phyloP scores from a whole-genome alignment of 768 basidiomycete genomes.

The Dacryopinax primogenitus region DNA sequence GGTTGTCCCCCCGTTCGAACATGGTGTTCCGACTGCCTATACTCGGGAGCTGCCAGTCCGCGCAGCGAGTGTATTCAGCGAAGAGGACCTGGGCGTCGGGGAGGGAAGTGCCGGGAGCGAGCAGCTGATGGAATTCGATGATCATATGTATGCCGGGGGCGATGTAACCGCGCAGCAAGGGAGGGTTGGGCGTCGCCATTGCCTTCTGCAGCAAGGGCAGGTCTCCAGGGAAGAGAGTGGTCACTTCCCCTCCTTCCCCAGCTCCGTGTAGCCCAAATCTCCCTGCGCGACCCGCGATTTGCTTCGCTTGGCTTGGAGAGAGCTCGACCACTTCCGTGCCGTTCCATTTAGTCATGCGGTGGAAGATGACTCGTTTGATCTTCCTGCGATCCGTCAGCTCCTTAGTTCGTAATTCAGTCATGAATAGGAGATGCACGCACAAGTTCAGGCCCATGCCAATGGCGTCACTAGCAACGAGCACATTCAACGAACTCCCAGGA shows the following conservation, averaged over 20 bases:
- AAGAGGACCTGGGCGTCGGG: slow-evolving; percentile 31
- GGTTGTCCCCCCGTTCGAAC: not conserved
- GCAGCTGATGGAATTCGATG: slow-evolving; percentile 22
- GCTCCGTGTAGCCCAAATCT: slow-evolving; percentile 58
- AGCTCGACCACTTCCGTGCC: slow-evolving; percentile 37
- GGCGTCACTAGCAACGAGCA: slow-evolving; percentile 87
- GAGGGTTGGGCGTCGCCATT: slow-evolving; percentile 38
- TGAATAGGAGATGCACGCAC: slow-evolving; percentile 36
- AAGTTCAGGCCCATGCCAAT: slow-evolving; percentile 96
- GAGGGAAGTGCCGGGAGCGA: slow-evolving; percentile 26
- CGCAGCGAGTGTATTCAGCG: not conserved
- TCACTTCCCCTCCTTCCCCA: slow-evolving; percentile 46
- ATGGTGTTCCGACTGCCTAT: not conserved
- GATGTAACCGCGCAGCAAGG: slow-evolving; percentile 44
- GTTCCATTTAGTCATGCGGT: slow-evolving; percentile 52
- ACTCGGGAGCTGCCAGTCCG: not conserved
- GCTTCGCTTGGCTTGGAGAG: slow-evolving; percentile 69
- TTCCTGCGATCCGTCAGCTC: slow-evolving; percentile 41
- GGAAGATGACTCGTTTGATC: slow-evolving; percentile 79
- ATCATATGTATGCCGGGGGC: slow-evolving; percentile 22
- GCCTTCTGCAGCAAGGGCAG: slow-evolving; percentile 46
- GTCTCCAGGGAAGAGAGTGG: slow-evolving; percentile 53
- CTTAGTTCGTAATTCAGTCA: not conserved
- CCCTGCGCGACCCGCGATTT: slow-evolving; percentile 89
- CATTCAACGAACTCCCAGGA: slow-evolving; percentile 65